Conservation (phyloP, 2,329 filamentous ascomycete genomes). For the Trichoderma asperellum region DNA sequence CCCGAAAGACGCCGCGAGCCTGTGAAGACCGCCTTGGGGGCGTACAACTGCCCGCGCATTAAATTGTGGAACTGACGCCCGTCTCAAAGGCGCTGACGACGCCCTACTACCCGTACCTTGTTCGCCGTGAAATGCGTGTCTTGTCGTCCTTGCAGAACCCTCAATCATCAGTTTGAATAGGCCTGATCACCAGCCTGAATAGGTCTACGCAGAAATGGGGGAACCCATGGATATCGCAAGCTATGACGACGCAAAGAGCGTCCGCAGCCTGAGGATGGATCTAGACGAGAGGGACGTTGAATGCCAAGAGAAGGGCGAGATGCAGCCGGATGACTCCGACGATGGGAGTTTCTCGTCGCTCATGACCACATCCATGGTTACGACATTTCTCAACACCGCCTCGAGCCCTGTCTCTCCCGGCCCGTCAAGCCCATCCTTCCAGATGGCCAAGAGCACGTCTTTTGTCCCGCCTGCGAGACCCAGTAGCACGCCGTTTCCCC, state of each 20-base stretch:
- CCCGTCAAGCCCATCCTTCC: slow-evolving; percentile 55
- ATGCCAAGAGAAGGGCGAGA: slow-evolving; percentile 20
- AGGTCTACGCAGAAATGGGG: slow-evolving; percentile 17
- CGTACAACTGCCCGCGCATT: slow-evolving; percentile 13
- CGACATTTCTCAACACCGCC: slow-evolving; percentile 45
- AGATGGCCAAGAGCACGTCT: slow-evolving; percentile 49
- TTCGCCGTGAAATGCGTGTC: slow-evolving; percentile 27
- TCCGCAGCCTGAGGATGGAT: slow-evolving; percentile 18
- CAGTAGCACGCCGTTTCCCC: slow-evolving; percentile 64
- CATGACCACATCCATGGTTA: slow-evolving; percentile 45
- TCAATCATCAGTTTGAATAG: slow-evolving; percentile 14
- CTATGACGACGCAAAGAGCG: slow-evolving; percentile 19
- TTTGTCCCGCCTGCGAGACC: slow-evolving; percentile 50
- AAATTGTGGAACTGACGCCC: background rate
- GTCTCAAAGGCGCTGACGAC: slow-evolving; percentile 6
- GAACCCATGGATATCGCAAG: slow-evolving; percentile 21
- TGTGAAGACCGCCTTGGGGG: slow-evolving; percentile 10
- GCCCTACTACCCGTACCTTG: background rate
- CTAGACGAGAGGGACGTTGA: slow-evolving; percentile 17
- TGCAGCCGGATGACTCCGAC: slow-evolving; percentile 31
- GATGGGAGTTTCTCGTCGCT: slow-evolving; percentile 44
- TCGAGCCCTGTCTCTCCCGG: slow-evolving; percentile 62
- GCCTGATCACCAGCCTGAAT: slow-evolving; percentile 12
- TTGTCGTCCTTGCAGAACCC: slow-evolving; percentile 5
- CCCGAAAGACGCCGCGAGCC: slow-evolving; percentile 4